phyloP scores from a whole-genome alignment of 2,329 filamentous ascomycete genomes.

The Epichloe sylvatica region DNA sequence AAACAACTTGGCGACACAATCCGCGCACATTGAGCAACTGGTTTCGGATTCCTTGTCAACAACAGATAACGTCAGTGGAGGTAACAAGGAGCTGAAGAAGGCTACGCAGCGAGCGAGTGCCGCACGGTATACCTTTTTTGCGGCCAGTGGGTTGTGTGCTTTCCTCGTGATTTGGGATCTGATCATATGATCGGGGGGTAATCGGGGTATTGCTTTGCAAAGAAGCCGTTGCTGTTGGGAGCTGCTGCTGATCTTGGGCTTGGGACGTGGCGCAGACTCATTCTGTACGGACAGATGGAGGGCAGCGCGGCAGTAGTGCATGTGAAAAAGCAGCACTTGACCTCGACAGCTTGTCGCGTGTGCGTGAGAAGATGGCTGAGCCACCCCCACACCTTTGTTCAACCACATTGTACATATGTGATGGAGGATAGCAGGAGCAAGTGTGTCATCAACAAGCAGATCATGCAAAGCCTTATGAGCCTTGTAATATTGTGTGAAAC shows the following conservation, averaged over 20 bases:
- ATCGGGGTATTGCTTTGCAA: not conserved
- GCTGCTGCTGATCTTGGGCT: not conserved
- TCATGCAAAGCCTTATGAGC: too few relatives aligned
- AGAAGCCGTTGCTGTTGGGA: not conserved
- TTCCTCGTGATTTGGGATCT: constrained; percentile 69
- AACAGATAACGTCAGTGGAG: constrained; percentile 71
- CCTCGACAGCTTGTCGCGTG: too few relatives aligned
- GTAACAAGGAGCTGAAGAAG: constrained; percentile 82
- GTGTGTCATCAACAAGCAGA: not conserved
- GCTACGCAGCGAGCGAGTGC: constrained; percentile 59
- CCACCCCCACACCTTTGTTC: too few relatives aligned
- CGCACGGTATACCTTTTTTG: constrained; percentile 63
- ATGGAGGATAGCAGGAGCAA: too few relatives aligned
- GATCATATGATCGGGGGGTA: constrained; percentile 30
- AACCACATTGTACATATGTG: too few relatives aligned
- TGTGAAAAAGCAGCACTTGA: not conserved
- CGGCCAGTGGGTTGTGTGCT: constrained; percentile 59
- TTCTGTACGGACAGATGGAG: not conserved
- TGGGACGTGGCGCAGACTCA: not conserved
- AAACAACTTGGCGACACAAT: constrained; percentile 70
- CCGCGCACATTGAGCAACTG: constrained; percentile 77
- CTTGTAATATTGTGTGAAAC: too few relatives aligned
- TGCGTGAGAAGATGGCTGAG: too few relatives aligned
- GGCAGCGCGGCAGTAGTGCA: not conserved
- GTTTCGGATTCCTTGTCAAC: constrained; percentile 72